Base-by-base conservation (phyloP, 306 rosid species). In the Oxytropis ochrocephala region DNA sequence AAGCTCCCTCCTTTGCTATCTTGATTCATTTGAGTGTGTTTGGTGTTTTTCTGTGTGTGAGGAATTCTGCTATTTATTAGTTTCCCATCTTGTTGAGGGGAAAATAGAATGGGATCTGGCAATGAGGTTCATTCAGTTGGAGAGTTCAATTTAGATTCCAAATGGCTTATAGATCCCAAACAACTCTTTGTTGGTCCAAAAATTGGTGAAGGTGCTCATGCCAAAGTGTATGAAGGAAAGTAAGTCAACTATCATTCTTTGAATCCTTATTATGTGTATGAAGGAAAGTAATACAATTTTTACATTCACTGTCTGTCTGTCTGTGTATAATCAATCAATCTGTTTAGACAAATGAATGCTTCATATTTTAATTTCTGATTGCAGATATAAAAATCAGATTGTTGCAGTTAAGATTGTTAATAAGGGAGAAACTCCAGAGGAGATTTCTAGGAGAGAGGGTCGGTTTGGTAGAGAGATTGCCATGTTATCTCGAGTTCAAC, bases 211-310 rank as follows among this genome's bases (percentile, higher is more conserved):
- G 98, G 96, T 66, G 98, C 91, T 0, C 98, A 86, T 82, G 97
- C 97, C 73, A 93, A 88, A 79, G 97, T 88, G 62, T 93, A 88
- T 70, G 93, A 93, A 70, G 98, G 98, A 86, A 88, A 93, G 98
- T 93, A 86, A 87, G 98, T 93, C 89, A 84, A 80, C 53, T 32
- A 21, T 44, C 58, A 19, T 66, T 47, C 41, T 36, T 36, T 35
- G 39, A 5, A 5, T 8, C 8, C 7, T 79, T 36, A n/a, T n/a
- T n/a, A n/a, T n/a, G n/a, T n/a, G n/a, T n/a, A n/a, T n/a, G n/a
- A n/a, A n/a, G n/a, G n/a, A n/a, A n/a, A n/a, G n/a, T n/a, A n/a
- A 55, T 41, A 8, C 12, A 21, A 19, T 30, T 53, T 51, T 69
- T 13, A 19, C 5, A 30, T 50, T 43, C 0, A 41, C n/a, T n/a